Percentiles rank a stretch among this genome's conserved stretches.
Evolutionary conservation across 2,329 filamentous ascomycete species (phyloP).

Genomic region (Aspergillus unguis): DNA sequence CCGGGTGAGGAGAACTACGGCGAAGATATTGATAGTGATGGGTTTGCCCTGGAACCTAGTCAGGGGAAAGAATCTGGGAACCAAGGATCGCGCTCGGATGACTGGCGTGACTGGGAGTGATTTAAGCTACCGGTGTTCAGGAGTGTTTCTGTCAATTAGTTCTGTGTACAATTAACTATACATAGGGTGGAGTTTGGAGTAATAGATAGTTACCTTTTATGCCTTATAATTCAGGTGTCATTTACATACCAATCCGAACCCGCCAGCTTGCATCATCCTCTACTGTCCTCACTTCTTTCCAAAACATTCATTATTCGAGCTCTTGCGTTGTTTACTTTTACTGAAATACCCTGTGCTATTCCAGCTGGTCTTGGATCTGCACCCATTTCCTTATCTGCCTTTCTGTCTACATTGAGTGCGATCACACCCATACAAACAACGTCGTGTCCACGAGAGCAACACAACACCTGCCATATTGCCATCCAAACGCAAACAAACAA

Average conservation of each 20-base stretch:
- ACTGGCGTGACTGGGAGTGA: conserved; percentile 43
- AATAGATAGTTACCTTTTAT: neutral
- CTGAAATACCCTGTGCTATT: neutral
- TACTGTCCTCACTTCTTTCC: neutral
- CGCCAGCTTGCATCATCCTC: conserved; percentile 1
- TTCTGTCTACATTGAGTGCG: neutral
- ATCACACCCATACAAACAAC: neutral
- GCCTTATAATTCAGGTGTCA: neutral
- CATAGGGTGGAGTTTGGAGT: neutral
- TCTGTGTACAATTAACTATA: neutral
- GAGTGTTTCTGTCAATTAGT: neutral
- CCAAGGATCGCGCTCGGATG: conserved; percentile 25
- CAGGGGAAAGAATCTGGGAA: conserved; percentile 1
- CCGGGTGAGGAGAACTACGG: conserved; percentile 36
- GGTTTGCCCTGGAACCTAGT: conserved; percentile 13
- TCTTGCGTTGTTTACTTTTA: too few species aligned
- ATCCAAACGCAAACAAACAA: too few species aligned
- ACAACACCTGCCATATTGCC: neutral
- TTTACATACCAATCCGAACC: neutral
- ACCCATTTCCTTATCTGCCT: neutral
- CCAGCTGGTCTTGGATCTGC: conserved; percentile 6
- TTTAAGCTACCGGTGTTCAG: neutral
- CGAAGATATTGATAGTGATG: conserved; percentile 25
- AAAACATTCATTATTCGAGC: too few species aligned
- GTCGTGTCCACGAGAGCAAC: neutral